Evolutionary conservation across 257 asterid genomes (phyloP), one percentile per base, ranked within the genome.

Genomic region (Datura wrightii): DNA sequence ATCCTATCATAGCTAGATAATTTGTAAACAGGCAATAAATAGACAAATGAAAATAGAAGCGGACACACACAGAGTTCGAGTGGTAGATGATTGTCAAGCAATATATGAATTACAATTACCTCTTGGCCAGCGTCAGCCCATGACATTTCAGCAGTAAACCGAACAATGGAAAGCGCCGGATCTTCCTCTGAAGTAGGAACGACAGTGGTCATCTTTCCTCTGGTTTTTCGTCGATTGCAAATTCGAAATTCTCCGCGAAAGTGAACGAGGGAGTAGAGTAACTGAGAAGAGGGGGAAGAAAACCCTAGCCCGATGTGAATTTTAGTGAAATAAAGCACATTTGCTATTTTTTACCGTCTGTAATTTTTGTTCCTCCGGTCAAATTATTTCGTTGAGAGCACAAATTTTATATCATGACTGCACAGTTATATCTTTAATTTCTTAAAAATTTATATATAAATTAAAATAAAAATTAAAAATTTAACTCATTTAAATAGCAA

Each of bases 91-190:
- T 31, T 31, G 18, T 63, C 2, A 1, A 31, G 18, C 16, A 63
- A 24, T 1, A 10, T 62, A 62, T 10, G 16, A 42, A 16, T 56
- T 48, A 89, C 99, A 42, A 16, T 56, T 48, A 89, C 99, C 95
- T 94, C 93, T 0, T 94, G 95, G 66, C 96, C 98, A 76, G 97
- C 97, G 81, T 96, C 96, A 37, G 95, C 98, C 98, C 98, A 94
- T 16, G 98, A 93, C 89, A 92, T 67, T 58, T 93, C 95, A 82
- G 94, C 93, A 53, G 94, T 90, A 92, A 93, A 96, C 7, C 97
- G 90, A 19, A 91, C 98, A 24, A 94, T 94, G 89, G 94, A 82
- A 85, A 96, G 92, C 66, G 86, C 83, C 3, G 95, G 97, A 91
- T 95, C 97, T 88, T 96, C 98, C 81, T 94, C 98, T 10, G 98